Conservation (phyloP, 441 rosid genomes). For the Populus hybrid region DNA sequence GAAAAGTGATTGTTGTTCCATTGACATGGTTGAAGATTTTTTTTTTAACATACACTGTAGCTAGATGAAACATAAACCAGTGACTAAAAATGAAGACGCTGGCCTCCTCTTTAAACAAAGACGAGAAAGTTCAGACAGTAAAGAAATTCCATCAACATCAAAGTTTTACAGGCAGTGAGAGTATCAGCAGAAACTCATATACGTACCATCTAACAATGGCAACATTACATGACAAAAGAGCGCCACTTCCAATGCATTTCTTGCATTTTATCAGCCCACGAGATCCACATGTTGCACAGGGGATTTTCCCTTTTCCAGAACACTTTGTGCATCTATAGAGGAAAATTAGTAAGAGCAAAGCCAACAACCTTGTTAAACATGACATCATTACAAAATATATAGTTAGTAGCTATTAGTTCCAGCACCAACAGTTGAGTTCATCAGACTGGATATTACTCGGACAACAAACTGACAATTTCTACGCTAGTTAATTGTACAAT, state of each 20-base stretch:
- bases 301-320: constrained; percentile 80
- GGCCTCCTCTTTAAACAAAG: neutral
- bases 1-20: neutral
- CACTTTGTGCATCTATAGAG: constrained; percentile 62
- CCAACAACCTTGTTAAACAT: neutral
- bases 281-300: constrained; percentile 80
- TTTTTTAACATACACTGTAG: neutral
- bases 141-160: neutral
- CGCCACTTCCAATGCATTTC: constrained; percentile 62
- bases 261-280: constrained; percentile 75
- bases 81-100: neutral
- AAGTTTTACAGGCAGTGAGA: neutral
- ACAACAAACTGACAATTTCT: neutral
- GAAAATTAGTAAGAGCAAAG: neutral
- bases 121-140: neutral
- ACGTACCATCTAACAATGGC: constrained; percentile 75
- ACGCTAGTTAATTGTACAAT: neutral
- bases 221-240: constrained; percentile 54
- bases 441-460: neutral
- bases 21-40: neutral
- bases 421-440: neutral
- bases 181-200: neutral
- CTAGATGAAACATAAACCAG: neutral
- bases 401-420: neutral
- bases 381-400: neutral